Base-by-base conservation (phyloP, 306 rosid species). In the Cucurbita ficifolia region DNA sequence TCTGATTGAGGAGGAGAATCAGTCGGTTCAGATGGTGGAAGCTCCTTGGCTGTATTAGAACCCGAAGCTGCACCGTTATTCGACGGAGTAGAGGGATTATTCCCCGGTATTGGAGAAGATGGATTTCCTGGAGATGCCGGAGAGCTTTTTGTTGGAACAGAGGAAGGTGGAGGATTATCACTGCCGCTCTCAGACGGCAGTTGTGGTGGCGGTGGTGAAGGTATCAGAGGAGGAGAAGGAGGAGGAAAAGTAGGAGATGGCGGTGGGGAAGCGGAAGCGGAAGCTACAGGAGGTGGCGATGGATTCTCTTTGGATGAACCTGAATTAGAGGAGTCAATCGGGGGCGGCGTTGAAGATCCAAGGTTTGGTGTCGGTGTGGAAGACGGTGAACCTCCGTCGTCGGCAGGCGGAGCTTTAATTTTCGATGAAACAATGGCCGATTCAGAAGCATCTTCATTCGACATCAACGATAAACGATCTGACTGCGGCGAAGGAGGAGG, bases 141-240 rank as follows among this genome's bases (percentile, higher is more conserved):
- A 3, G 76, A 17, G 11, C 39, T 4, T 1, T 56, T 6, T 0
- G 10, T 16, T 12, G 76, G n/a, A 17, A 58, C 3, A 35, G 65
- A n/a, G 53, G 79, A 13, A 2, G 80, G 56, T 29, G 61, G 75
- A 38, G 74, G 12, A 63, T 76, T 16, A 70, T 17, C 18, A 24
- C 42, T 10, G 36, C 8, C 22, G 14, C 12, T 29, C 3, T 14
- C 22, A 8, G 77, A 42, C 50, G 48, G 22, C 24, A 0, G 4
- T 35, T 56, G 5, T 4, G 21, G 54, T 18, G 82, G 45, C 17
- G 78, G 2, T 53, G 50, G 2, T 21, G 76, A 13, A 49, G 54
- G 18, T 8, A 29, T 2, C 33, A 29, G 2, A 29, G 76, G 80
- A 12, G 88, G 72, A 6, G 90, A 78, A 42, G 83, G 51, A n/a